phyloP scores from a whole-genome alignment of 139 green algal species.

The Yamagishiella unicocca region DNA sequence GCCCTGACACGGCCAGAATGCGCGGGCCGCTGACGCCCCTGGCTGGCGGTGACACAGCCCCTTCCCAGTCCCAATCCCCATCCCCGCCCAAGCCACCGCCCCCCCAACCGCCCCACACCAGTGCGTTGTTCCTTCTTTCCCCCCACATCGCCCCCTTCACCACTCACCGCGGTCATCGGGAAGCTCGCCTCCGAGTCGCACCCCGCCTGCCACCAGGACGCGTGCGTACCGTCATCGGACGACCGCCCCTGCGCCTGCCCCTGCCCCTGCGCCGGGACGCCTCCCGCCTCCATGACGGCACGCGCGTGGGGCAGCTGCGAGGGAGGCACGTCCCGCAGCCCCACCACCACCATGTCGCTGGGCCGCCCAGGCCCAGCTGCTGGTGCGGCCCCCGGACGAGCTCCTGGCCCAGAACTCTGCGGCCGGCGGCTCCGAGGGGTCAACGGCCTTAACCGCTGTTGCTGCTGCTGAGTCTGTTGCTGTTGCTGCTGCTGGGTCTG shows the following conservation, averaged over 20 bases:
- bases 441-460: background rate
- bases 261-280: background rate
- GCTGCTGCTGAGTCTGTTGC: background rate
- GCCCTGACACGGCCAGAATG: too few relatives aligned
- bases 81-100: too few relatives aligned
- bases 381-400: background rate
- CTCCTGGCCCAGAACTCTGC: background rate
- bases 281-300: slow-evolving; percentile 1
- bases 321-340: slow-evolving; percentile 27
- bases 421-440: background rate
- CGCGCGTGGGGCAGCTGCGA: slow-evolving; percentile 14
- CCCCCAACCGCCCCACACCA: too few relatives aligned
- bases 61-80: too few relatives aligned
- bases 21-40: too few relatives aligned
- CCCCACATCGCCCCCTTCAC: background rate
- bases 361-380: background rate
- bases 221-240: slow-evolving; percentile 22
- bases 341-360: slow-evolving; percentile 20
- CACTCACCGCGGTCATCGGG: slow-evolving; percentile 31
- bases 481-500: slow-evolving; percentile 3
- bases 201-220: slow-evolving; percentile 21
- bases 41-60: too few relatives aligned
- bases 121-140: background rate
- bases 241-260: background rate
- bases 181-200: slow-evolving; percentile 25